Evolutionary conservation across 495 filamentous ascomycete genomes (phyloP).

Genomic region (Neurospora hispaniola): DNA sequence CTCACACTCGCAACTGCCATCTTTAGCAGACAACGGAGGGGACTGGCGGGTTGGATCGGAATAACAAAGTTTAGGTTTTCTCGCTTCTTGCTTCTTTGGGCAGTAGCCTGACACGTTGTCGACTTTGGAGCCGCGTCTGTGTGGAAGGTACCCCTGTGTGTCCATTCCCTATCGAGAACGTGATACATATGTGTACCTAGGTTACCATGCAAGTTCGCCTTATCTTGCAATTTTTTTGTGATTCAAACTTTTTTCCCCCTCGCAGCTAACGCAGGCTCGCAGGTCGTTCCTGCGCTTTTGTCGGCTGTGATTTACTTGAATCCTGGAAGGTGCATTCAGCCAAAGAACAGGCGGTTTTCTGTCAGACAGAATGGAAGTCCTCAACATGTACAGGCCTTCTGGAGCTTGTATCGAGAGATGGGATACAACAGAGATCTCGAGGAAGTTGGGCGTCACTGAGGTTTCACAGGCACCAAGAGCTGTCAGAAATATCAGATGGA

Average conservation of each 20-base stretch:
- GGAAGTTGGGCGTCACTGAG: neutral
- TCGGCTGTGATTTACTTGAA: neutral
- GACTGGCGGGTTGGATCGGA: neutral
- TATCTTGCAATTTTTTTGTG: neutral
- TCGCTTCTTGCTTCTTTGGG: neutral
- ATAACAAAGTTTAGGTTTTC: neutral
- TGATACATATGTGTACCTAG: neutral
- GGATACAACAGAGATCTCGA: neutral
- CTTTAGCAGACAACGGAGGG: neutral
- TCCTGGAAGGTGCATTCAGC: neutral
- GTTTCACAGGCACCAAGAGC: neutral
- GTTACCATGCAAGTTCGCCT: neutral
- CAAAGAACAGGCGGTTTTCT: neutral
- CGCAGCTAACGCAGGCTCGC: neutral
- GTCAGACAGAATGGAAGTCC: neutral
- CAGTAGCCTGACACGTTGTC: neutral
- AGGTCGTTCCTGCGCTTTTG: neutral
- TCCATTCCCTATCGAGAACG: neutral
- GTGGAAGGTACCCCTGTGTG: neutral
- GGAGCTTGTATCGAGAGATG: neutral
- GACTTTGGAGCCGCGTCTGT: neutral
- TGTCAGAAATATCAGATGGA: neutral
- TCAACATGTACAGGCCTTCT: neutral
- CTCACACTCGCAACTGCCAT: neutral
- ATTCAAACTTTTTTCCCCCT: neutral